Evolutionary conservation across 2,329 filamentous ascomycete species (phyloP).

Genomic region (Byssochlamys sp.): DNA sequence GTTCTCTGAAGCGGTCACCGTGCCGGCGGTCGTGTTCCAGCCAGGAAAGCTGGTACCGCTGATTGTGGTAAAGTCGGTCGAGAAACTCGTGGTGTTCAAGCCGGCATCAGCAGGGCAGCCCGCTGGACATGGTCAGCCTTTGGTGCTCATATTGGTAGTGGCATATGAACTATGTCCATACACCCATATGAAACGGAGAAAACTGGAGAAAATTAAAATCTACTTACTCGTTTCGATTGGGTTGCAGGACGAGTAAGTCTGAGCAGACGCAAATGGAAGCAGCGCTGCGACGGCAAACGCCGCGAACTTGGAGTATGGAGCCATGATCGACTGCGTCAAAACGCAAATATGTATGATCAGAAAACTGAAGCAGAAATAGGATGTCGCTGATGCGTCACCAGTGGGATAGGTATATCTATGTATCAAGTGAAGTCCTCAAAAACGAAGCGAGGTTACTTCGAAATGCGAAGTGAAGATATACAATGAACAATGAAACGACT

Average conservation of each 20-base stretch:
- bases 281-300: conserved; percentile 20
- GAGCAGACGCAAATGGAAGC: conserved; percentile 42
- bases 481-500: not conserved
- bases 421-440: not conserved
- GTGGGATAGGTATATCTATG: not conserved
- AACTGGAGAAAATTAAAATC: not conserved
- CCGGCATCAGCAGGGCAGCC: conserved; percentile 62
- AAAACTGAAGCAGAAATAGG: not conserved
- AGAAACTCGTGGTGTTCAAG: conserved; percentile 41
- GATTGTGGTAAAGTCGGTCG: conserved; percentile 38
- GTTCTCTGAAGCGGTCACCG: conserved; percentile 55
- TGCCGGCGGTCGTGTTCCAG: conserved; percentile 60
- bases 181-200: not conserved
- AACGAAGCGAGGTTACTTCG: not conserved
- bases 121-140: conserved; percentile 25
- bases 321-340: conserved; percentile 14
- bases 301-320: conserved; percentile 20
- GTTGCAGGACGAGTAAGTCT: conserved; percentile 69
- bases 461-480: not conserved
- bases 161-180: not conserved
- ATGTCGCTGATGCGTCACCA: not conserved
- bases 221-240: conserved; percentile 37
- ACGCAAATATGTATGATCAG: not conserved
- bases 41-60: conserved; percentile 43
- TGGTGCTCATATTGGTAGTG: conserved; percentile 3